Evolutionary conservation across 768 basidiomycete genomes (phyloP).

Genomic region (Rhodotorula toruloides): DNA sequence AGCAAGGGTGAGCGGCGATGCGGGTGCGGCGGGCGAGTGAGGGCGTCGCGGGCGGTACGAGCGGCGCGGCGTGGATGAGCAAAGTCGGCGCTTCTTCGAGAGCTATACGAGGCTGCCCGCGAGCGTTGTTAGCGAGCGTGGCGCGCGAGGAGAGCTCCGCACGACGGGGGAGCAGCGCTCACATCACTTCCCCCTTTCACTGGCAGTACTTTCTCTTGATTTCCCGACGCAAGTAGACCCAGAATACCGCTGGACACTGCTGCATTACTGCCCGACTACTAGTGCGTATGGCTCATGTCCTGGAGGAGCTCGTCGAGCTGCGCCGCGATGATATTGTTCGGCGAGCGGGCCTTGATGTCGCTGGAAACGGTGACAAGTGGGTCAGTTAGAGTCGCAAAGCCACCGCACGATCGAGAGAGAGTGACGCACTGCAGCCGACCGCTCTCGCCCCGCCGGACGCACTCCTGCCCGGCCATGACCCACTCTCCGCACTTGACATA

Average conservation of each 20-base stretch:
- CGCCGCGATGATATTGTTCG: slow-evolving; percentile 35
- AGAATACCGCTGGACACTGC: too few relatives aligned
- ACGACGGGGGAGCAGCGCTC: too few relatives aligned
- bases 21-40: background rate
- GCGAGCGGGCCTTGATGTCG: slow-evolving; percentile 32
- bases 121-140: background rate
- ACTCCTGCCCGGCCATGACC: slow-evolving; percentile 47
- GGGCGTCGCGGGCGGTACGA: background rate
- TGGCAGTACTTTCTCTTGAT: too few relatives aligned
- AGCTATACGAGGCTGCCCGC: background rate
- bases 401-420: background rate
- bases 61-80: background rate
- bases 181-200: too few relatives aligned
- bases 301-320: slow-evolving; percentile 30
- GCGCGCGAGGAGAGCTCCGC: too few relatives aligned
- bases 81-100: background rate
- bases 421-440: slow-evolving; percentile 71
- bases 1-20: background rate
- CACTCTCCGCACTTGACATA: slow-evolving; percentile 75
- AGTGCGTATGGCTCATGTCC: slow-evolving; percentile 18
- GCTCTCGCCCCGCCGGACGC: slow-evolving; percentile 82
- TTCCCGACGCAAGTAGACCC: too few relatives aligned
- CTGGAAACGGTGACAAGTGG: background rate
- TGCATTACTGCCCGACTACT: too few relatives aligned
- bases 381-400: too few relatives aligned